Percentiles rank a stretch among this genome's conserved stretches.
Evolutionary conservation across 768 basidiomycete species (phyloP).

Genomic region (Coprinopsis cinerea): DNA sequence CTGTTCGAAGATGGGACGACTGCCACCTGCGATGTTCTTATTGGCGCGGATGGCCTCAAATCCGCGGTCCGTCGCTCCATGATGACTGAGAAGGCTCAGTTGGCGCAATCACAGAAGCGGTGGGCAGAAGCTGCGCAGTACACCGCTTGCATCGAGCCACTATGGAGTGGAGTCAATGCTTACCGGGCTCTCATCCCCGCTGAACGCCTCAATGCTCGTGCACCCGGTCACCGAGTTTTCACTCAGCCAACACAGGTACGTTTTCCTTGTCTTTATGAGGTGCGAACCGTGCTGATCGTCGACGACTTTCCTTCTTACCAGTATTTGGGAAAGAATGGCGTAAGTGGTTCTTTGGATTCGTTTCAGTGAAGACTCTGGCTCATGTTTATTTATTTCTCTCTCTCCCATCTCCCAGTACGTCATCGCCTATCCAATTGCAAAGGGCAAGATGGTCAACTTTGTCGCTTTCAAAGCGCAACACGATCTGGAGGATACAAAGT

Average conservation of each 20-base stretch:
- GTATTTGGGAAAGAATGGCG: constrained; percentile 53
- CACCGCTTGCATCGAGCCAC: constrained; percentile 40
- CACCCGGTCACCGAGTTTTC: constrained; percentile 44
- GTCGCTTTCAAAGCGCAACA: constrained; percentile 49
- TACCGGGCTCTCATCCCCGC: constrained; percentile 57
- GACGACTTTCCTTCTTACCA: constrained; percentile 17
- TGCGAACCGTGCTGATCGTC: neutral
- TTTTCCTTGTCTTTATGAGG: constrained; percentile 2
- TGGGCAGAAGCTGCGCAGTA: constrained; percentile 34
- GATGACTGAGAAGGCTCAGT: constrained; percentile 30
- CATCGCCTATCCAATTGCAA: constrained; percentile 56
- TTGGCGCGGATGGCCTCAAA: constrained; percentile 67
- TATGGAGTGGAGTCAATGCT: constrained; percentile 53
- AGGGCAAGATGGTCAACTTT: constrained; percentile 55
- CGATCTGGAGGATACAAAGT: constrained; percentile 46
- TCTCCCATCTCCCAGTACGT: constrained; percentile 37
- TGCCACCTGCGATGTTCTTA: constrained; percentile 56
- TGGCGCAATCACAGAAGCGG: constrained; percentile 28
- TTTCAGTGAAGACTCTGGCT: neutral
- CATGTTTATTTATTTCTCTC: constrained; percentile 1
- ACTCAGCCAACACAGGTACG: constrained; percentile 44
- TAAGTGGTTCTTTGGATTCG: constrained; percentile 20
- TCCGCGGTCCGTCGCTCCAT: constrained; percentile 44
- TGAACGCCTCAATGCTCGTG: constrained; percentile 35
- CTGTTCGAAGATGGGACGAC: constrained; percentile 57